Percentiles rank a stretch among this genome's conserved stretches.
Evolutionary conservation across 139 green algal species (phyloP).

Genomic region (Tetraselmis chui): DNA sequence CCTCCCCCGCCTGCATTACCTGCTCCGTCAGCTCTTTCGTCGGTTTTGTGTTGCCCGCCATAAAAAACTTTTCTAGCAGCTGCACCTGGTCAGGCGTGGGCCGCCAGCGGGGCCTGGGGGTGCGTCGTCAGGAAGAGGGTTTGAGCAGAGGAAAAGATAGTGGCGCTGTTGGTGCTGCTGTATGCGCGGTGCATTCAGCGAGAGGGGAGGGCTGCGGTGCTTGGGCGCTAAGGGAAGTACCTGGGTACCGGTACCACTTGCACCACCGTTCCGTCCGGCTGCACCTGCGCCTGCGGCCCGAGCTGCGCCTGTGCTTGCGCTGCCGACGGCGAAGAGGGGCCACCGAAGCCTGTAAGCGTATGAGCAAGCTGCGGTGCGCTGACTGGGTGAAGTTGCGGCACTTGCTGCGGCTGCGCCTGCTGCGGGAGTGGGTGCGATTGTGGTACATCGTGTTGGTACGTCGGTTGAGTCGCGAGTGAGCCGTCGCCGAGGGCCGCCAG

Average conservation of each 20-base stretch:
- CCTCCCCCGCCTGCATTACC: conserved; percentile 22
- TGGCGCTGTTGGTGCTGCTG: not conserved
- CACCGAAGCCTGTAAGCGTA: not conserved
- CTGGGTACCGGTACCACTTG: not conserved
- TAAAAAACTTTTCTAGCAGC: conserved; percentile 28
- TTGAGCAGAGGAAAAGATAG: not conserved
- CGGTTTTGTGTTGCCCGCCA: conserved; percentile 17
- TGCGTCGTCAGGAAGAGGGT: not conserved
- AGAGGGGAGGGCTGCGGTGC: not conserved
- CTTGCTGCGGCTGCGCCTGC: not conserved
- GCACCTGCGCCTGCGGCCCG: not conserved
- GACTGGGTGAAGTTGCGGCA: not conserved
- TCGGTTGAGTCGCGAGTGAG: too few species aligned
- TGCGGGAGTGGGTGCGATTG: too few species aligned
- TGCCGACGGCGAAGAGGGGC: too few species aligned
- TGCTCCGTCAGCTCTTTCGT: conserved; percentile 21
- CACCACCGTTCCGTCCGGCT: not conserved
- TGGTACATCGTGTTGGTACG: too few species aligned
- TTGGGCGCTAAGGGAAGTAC: not conserved
- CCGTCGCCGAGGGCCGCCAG: too few species aligned
- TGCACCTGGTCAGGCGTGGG: conserved; percentile 20
- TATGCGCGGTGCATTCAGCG: not conserved
- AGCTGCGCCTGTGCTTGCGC: not conserved
- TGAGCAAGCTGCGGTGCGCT: not conserved
- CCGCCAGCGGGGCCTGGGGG: conserved; percentile 23